Percentiles rank a stretch among this genome's conserved stretches.
phyloP scores from a whole-genome alignment of 495 filamentous ascomycete species.

The Ramalina intermedia region DNA sequence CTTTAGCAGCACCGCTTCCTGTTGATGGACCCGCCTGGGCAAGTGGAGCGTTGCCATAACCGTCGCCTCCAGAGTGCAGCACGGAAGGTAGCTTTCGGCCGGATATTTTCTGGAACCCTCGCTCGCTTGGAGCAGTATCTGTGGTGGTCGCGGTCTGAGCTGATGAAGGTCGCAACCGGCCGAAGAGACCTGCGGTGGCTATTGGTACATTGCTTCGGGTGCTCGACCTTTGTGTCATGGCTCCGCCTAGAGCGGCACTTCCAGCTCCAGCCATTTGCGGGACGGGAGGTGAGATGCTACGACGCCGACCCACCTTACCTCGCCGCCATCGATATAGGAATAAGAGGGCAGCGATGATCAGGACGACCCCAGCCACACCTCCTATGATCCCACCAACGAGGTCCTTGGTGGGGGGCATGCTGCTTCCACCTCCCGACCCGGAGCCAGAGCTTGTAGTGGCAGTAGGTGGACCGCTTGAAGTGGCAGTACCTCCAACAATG shows the following conservation, averaged over 20 bases:
- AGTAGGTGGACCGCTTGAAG: conserved; percentile 10
- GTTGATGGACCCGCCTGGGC: conserved; percentile 2
- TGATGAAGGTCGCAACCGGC: conserved; percentile 20
- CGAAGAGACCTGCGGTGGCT: conserved; percentile 36
- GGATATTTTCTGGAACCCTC: conserved; percentile 47
- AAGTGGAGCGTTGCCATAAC: conserved; percentile 35
- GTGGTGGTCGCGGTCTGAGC: conserved; percentile 17
- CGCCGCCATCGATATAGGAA: conserved; percentile 39
- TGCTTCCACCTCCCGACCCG: conserved; percentile 7
- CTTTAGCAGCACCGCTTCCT: neutral
- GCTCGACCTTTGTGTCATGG: conserved; percentile 37
- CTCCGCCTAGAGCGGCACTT: conserved; percentile 11
- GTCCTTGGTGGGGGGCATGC: conserved; percentile 18
- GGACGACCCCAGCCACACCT: conserved; percentile 45
- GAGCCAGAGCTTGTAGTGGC: conserved; percentile 9
- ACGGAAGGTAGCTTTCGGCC: conserved; percentile 63
- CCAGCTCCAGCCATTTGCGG: conserved; percentile 15
- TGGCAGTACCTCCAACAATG: conserved; percentile 11
- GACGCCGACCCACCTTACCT: conserved; percentile 16
- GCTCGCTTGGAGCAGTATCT: conserved; percentile 30
- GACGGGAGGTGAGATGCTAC: conserved; percentile 19
- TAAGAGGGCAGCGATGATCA: conserved; percentile 40
- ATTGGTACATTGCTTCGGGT: conserved; percentile 31
- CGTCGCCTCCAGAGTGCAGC: conserved; percentile 52
- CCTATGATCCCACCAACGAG: conserved; percentile 55